A percentile compares a stretch with the other conserved stretches of the same genome.
Conservation (phyloP, 805 yeast species). For the Zygosaccharomyces gambellarensis region DNA sequence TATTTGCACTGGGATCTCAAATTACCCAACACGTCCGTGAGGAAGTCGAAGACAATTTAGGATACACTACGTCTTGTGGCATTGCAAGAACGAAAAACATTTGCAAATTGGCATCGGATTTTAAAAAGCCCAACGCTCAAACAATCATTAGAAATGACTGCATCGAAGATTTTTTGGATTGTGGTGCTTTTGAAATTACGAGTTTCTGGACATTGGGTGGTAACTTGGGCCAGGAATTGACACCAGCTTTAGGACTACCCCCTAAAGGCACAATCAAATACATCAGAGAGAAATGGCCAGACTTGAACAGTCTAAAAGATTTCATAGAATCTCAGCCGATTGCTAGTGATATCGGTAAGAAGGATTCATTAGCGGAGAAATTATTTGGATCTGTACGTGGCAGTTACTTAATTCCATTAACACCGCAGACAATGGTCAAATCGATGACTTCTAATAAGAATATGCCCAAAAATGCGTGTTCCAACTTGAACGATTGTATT, state of each 20-base stretch:
- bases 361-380: conserved; percentile 45
- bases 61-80: conserved; percentile 90
- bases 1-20: conserved; percentile 61
- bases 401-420: conserved; percentile 47
- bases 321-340: conserved; percentile 16
- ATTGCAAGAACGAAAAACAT: conserved; percentile 68
- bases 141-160: conserved; percentile 57
- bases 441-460: conserved; percentile 89
- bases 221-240: conserved; percentile 62
- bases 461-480: conserved; percentile 54
- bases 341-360: conserved; percentile 37
- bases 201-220: conserved; percentile 94
- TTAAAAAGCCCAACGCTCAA: conserved; percentile 79
- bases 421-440: conserved; percentile 57
- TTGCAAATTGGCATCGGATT: conserved; percentile 85
- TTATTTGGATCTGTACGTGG: conserved; percentile 67
- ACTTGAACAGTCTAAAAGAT: conserved; percentile 29
- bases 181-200: conserved; percentile 50
- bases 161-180: conserved; percentile 48
- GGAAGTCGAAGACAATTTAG: conserved; percentile 48
- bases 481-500: conserved; percentile 48
- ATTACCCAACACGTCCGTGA: conserved; percentile 51
- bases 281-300: conserved; percentile 47
- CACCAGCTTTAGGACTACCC: conserved; percentile 48
- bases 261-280: conserved; percentile 43